These are phyloP conservation scores for Nitzschia putrida DNA, from an alignment of 108 stramenopile genomes.

Conservation along the genomic window DNA sequence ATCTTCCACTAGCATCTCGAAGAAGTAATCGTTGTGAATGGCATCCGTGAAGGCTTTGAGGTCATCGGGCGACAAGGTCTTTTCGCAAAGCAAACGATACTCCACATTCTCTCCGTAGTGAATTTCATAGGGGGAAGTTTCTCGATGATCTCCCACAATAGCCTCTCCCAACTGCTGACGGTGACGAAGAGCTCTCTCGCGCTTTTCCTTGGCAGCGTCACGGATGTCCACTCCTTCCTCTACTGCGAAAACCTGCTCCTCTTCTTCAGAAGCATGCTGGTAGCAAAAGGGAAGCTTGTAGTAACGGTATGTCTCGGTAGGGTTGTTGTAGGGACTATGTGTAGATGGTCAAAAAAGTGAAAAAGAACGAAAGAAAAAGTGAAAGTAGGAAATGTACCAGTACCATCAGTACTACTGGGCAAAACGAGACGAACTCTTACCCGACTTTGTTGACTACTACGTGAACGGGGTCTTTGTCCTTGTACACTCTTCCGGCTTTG, in stretches of 20 bases:
- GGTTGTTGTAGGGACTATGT: conserved; percentile 86
- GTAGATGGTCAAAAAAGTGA: neutral
- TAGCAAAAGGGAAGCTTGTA: conserved; percentile 96
- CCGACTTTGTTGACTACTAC: too few species aligned
- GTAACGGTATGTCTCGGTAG: conserved; percentile 97
- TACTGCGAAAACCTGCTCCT: conserved; percentile 57
- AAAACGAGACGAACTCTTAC: too few species aligned
- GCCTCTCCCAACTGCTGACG: conserved; percentile 88
- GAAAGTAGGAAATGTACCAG: neutral
- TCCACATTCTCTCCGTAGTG: conserved; percentile 83
- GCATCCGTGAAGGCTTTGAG: conserved; percentile 77
- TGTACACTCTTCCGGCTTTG: too few species aligned
- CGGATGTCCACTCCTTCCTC: conserved; percentile 40
- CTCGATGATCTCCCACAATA: conserved; percentile 93
- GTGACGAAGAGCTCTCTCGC: conserved; percentile 60
- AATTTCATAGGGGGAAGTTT: conserved; percentile 88
- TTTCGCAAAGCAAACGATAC: conserved; percentile 88
- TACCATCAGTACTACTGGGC: too few species aligned
- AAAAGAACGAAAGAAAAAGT: too few species aligned
- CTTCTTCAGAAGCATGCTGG: conserved; percentile 63
- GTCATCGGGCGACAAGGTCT: conserved; percentile 54
- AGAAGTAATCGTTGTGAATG: conserved; percentile 94
- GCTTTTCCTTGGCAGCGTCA: conserved; percentile 32
- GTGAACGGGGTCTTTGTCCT: too few species aligned
- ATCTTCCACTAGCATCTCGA: conserved; percentile 98